These are phyloP conservation scores for Thermomyces lanuginosus DNA, from an alignment of 2,329 filamentous ascomycete genomes.

Conservation along the genomic window DNA sequence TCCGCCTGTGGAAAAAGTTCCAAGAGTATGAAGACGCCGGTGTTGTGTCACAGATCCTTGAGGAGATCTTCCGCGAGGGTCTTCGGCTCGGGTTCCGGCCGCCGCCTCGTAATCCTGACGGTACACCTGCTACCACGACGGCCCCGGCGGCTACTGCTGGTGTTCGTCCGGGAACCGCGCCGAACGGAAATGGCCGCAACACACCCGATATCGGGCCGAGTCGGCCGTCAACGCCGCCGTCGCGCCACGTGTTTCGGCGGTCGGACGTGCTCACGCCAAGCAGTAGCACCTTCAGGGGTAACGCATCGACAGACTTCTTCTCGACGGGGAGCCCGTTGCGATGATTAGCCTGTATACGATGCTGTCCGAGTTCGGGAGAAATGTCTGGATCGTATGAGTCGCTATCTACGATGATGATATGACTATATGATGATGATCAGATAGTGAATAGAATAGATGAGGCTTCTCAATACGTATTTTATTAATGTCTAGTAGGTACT, in stretches of 20 bases:
- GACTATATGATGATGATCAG: too few species aligned
- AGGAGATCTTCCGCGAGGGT: conserved; percentile 64
- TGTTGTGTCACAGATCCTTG: conserved; percentile 63
- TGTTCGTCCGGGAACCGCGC: conserved; percentile 23
- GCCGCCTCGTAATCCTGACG: conserved; percentile 27
- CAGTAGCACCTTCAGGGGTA: conserved; percentile 24
- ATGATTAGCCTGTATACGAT: conserved; percentile 9
- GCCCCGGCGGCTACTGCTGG: conserved; percentile 7
- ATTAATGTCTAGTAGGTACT: too few species aligned
- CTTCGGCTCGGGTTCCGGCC: conserved; percentile 43
- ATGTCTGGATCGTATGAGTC: too few species aligned
- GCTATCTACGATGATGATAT: too few species aligned
- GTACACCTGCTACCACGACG: conserved; percentile 6
- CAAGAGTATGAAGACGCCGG: conserved; percentile 77
- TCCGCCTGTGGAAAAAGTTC: conserved; percentile 80
- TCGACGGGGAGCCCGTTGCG: conserved; percentile 23
- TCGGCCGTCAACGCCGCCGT: conserved; percentile 25
- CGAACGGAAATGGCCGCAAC: conserved; percentile 25
- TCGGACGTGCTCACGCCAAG: conserved; percentile 28
- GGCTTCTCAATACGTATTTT: too few species aligned
- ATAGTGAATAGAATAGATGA: too few species aligned
- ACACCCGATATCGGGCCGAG: conserved; percentile 22
- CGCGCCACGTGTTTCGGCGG: conserved; percentile 26
- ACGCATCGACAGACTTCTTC: conserved; percentile 24
- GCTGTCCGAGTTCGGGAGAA: too few species aligned